Conservation (phyloP, 1,284 basidiomycete genomes). For the Apiotrichum sp. region DNA sequence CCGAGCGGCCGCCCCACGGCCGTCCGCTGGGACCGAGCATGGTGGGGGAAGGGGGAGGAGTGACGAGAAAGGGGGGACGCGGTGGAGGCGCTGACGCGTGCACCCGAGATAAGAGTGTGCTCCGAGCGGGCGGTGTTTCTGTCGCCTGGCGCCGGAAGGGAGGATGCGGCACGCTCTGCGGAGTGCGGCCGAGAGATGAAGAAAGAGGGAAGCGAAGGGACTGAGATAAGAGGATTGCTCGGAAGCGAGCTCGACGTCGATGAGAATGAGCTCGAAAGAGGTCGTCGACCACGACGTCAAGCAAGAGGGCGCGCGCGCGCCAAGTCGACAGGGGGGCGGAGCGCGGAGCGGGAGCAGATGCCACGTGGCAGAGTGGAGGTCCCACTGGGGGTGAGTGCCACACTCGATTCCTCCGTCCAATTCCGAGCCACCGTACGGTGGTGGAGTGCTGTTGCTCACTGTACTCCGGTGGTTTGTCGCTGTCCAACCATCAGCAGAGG, state of each 20-base stretch:
- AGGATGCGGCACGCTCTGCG: too few relatives aligned
- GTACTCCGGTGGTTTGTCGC: background rate
- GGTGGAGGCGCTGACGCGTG: background rate
- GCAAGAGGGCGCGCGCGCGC: background rate
- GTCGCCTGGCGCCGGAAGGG: too few relatives aligned
- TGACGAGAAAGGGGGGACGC: background rate
- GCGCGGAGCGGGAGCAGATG: background rate
- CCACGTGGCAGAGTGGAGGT: background rate
- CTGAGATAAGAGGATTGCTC: too few relatives aligned
- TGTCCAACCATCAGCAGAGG: conserved; percentile 8
- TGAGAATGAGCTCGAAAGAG: background rate
- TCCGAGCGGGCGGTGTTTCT: too few relatives aligned
- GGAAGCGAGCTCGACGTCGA: too few relatives aligned
- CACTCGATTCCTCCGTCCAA: background rate
- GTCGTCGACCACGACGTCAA: background rate
- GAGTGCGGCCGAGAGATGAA: too few relatives aligned
- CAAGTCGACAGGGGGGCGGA: background rate
- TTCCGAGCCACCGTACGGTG: background rate
- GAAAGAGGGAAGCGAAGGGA: too few relatives aligned
- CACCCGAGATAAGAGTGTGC: background rate
- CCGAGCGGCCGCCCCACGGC: conserved; percentile 37
- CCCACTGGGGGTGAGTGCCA: background rate
- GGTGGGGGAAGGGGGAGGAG: conserved; percentile 1
- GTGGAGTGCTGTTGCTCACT: background rate
- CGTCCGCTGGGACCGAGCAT: conserved; percentile 26